Evolutionary conservation across 768 basidiomycete species (phyloP).

Genomic region (Boletus reticuloceps): DNA sequence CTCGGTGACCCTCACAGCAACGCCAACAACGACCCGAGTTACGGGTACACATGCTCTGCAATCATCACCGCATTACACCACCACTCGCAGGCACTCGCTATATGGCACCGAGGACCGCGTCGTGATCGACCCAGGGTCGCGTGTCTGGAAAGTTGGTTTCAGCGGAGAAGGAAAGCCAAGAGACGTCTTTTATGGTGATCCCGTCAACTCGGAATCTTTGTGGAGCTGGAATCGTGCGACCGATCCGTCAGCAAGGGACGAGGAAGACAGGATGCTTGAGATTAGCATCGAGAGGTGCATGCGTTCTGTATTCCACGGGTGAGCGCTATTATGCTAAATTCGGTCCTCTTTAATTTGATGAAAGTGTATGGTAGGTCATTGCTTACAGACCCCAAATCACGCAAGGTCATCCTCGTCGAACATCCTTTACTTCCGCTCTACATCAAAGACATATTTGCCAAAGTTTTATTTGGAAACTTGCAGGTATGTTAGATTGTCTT

Average conservation of each 20-base stretch:
- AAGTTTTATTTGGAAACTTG: conserved; percentile 84
- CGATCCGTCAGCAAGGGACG: conserved; percentile 56
- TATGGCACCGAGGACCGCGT: conserved; percentile 97
- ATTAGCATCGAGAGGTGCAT: conserved; percentile 65
- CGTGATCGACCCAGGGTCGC: conserved; percentile 91
- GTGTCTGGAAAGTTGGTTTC: conserved; percentile 97
- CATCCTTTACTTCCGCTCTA: conserved; percentile 82
- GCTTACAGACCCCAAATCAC: conserved; percentile 90
- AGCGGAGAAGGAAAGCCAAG: conserved; percentile 92
- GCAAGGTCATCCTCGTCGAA: conserved; percentile 92
- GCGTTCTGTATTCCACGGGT: conserved; percentile 85
- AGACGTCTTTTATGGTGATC: conserved; percentile 72
- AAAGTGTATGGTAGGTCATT: conserved; percentile 60
- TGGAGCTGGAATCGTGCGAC: conserved; percentile 62
- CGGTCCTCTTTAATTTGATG: conserved; percentile 7
- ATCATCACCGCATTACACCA: conserved; percentile 79
- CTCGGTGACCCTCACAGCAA: conserved; percentile 36
- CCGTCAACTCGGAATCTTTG: conserved; percentile 41
- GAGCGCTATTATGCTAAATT: conserved; percentile 25
- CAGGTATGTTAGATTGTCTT: conserved; percentile 48
- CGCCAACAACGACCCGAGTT: conserved; percentile 57
- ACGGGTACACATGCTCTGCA: conserved; percentile 50
- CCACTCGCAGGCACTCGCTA: conserved; percentile 84
- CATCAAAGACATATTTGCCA: conserved; percentile 86
- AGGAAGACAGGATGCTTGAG: conserved; percentile 73